These are phyloP conservation scores for Plectosphaerella cucumerina DNA, from an alignment of 2,329 filamentous ascomycete species.

Conservation along the genomic window DNA sequence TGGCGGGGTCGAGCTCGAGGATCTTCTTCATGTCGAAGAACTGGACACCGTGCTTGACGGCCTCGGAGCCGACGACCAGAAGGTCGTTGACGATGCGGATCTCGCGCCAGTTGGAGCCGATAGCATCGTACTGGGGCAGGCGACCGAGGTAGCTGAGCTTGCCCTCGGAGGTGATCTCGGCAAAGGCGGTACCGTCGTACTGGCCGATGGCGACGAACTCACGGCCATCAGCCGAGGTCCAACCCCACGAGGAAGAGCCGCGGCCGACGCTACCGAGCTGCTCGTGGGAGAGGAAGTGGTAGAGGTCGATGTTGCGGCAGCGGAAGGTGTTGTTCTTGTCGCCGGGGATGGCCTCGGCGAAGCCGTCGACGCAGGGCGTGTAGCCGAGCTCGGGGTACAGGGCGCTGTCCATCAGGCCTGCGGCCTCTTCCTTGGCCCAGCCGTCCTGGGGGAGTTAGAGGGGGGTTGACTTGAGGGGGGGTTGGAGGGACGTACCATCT, in stretches of 20 bases:
- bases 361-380: conserved; percentile 35
- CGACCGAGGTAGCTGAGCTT: conserved; percentile 50
- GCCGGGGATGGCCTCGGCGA: conserved; percentile 38
- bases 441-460: conserved; percentile 15
- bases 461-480: not conserved
- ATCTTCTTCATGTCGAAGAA: conserved; percentile 60
- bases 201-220: conserved; percentile 53
- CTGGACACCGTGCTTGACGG: conserved; percentile 51
- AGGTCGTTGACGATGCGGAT: conserved; percentile 37
- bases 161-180: conserved; percentile 44
- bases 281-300: conserved; percentile 30
- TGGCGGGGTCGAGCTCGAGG: conserved; percentile 38
- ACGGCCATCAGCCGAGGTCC: conserved; percentile 46
- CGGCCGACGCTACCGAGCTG: conserved; percentile 26
- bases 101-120: conserved; percentile 47
- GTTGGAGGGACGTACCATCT: conserved; percentile 13
- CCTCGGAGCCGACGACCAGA: conserved; percentile 34
- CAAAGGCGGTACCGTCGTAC: conserved; percentile 49
- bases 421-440: conserved; percentile 26
- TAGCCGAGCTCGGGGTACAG: conserved; percentile 32
- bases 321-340: conserved; percentile 42
- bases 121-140: conserved; percentile 40
- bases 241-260: conserved; percentile 44
- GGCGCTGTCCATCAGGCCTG: conserved; percentile 27
- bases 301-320: conserved; percentile 37